A percentile compares a stretch with the other conserved stretches of the same genome.
Conservation (phyloP, 1,139 yeast genomes). For the Diutina pseudorugosa region DNA sequence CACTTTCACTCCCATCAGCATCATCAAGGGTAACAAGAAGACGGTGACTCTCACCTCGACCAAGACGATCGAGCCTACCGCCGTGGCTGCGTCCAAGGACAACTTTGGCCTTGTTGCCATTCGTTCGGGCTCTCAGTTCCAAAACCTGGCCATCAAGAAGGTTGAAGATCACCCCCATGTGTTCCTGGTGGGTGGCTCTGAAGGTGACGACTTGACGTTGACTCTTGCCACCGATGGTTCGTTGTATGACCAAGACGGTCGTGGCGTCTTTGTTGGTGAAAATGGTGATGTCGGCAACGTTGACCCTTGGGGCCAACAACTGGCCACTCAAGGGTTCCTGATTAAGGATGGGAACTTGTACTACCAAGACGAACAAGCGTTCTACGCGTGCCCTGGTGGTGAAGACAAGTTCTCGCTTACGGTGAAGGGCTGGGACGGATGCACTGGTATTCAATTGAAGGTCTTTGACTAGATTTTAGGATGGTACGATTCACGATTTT, state of each 20-base stretch:
- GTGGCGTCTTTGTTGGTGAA: neutral
- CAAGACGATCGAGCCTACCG: neutral
- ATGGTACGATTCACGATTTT: neutral
- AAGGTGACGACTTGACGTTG: slow-evolving; percentile 1
- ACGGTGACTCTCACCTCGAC: neutral
- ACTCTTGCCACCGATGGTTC: neutral
- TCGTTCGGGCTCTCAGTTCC: neutral
- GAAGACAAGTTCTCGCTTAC: neutral
- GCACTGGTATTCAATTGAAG: slow-evolving; percentile 1
- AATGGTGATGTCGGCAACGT: slow-evolving; percentile 1
- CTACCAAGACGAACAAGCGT: neutral
- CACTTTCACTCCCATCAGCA: too few species aligned
- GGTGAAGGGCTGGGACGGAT: neutral
- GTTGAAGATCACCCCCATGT: neutral
- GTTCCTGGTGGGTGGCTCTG: slow-evolving; percentile 1
- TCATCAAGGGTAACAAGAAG: neutral
- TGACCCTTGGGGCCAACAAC: slow-evolving; percentile 3
- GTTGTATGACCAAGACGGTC: neutral
- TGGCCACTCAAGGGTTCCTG: neutral
- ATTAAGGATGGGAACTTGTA: neutral
- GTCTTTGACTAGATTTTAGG: neutral
- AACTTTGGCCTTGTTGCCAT: neutral
- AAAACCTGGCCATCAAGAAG: slow-evolving; percentile 2
- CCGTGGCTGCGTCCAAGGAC: neutral
- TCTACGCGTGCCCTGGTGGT: slow-evolving; percentile 1